Evolutionary conservation across 208 protist species (phyloP).

Genomic region (Leishmania braziliensis): DNA sequence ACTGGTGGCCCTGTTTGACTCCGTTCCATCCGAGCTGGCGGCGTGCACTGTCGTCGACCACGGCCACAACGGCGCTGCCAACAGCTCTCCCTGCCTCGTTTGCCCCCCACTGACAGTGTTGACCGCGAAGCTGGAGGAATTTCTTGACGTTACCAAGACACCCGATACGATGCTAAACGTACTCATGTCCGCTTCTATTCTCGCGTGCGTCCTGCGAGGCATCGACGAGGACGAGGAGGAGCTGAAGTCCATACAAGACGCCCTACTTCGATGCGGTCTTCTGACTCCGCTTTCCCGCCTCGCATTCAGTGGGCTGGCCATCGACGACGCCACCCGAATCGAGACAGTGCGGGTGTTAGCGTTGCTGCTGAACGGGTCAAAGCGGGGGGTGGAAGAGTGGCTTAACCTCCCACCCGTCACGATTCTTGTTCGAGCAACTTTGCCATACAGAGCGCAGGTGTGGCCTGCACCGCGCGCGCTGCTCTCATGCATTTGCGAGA

Average conservation of each 20-base stretch:
- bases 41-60: constrained; percentile 11
- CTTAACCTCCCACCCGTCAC: constrained; percentile 13
- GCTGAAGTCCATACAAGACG: constrained; percentile 22
- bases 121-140: constrained; percentile 20
- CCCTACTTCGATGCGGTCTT: constrained; percentile 58
- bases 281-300: constrained; percentile 53
- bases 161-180: constrained; percentile 24
- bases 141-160: constrained; percentile 10
- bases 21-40: constrained; percentile 32
- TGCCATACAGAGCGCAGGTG: constrained; percentile 19
- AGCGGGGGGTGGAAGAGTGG: constrained; percentile 54
- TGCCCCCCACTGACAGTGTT: constrained; percentile 12
- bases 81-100: background rate
- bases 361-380: constrained; percentile 40
- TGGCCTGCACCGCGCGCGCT: constrained; percentile 54
- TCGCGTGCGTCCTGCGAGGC: constrained; percentile 58
- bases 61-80: background rate
- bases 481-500: constrained; percentile 61
- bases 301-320: constrained; percentile 57
- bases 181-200: constrained; percentile 58
- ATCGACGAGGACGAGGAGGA: constrained; percentile 34
- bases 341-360: constrained; percentile 70
- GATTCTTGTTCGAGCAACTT: constrained; percentile 26
- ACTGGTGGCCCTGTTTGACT: constrained; percentile 56
- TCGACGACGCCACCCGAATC: constrained; percentile 78